A percentile compares a stretch with the other conserved stretches of the same genome.
Evolutionary conservation across 2,329 filamentous ascomycete genomes (phyloP).

Genomic region (Colletotrichum simmondsii): DNA sequence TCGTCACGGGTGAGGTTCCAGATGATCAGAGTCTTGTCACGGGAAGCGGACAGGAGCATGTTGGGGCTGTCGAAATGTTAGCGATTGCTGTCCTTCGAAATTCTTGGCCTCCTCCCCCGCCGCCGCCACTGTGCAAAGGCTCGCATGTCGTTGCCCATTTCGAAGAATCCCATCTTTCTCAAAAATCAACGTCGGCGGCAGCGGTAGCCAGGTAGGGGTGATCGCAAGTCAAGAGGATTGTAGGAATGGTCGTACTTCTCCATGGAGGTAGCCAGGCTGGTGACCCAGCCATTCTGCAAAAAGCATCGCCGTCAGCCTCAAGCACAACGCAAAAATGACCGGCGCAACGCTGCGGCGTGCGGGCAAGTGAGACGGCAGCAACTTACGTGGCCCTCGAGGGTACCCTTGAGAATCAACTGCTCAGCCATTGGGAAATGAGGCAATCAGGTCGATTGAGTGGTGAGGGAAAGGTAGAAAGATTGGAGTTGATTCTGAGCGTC

Average conservation of each 20-base stretch:
- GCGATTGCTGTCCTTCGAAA: constrained; percentile 34
- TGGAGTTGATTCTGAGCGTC: constrained; percentile 44
- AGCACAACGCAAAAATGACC: constrained; percentile 17
- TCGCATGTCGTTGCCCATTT: constrained; percentile 18
- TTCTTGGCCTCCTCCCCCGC: constrained; percentile 27
- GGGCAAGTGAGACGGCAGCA: constrained; percentile 38
- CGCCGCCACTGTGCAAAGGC: background rate
- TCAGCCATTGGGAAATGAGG: constrained; percentile 78
- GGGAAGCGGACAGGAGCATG: constrained; percentile 97
- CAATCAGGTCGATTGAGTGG: constrained; percentile 53
- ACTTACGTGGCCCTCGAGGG: constrained; percentile 94
- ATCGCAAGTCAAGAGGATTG: background rate
- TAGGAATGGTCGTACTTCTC: constrained; percentile 80
- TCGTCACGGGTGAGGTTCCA: constrained; percentile 99
- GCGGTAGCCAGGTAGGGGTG: background rate
- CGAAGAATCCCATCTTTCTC: constrained; percentile 5
- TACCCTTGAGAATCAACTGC: constrained; percentile 95
- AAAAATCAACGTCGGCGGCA: background rate
- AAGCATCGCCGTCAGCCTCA: constrained; percentile 35
- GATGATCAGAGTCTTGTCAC: constrained; percentile 99
- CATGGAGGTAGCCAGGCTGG: constrained; percentile 96
- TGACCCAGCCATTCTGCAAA: constrained; percentile 92
- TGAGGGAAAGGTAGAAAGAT: constrained; percentile 45
- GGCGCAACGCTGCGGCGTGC: constrained; percentile 40
- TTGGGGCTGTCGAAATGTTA: constrained; percentile 76